Evolutionary conservation across 371 early-diverging fungal genomes (phyloP), one percentile per base, ranked within the genome.

Genomic region (Mortierella sp.): DNA sequence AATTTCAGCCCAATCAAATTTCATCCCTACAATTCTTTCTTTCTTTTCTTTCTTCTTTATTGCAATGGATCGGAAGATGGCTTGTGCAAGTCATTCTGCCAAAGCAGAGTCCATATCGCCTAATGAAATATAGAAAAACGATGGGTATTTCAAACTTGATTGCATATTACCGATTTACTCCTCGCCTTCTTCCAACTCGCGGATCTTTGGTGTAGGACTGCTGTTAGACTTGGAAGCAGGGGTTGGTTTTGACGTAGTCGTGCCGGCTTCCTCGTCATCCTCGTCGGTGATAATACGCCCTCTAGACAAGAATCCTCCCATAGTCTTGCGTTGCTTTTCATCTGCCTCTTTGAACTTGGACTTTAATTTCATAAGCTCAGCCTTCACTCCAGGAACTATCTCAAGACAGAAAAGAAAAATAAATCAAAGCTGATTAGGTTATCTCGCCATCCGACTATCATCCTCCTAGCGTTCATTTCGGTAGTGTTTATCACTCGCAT

Each of bases 291-390:
- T 53, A 40, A 81, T 75, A 40, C 81, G 72, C 43, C 81, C 81
- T 38, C 81, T 55, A 11, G 75, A 75, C 63, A 81, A 65, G 63
- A 81, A 81, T 50, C 81, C 81, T 7, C 81, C 81, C 81, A 81
- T 75, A 7, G 68, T 28, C 63, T 72, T 81, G 50, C 72, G 72
- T 63, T 81, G 81, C 48, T 81, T 75, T 28, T 65, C 65, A 4
- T 75, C 72, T 21, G 75, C 76, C 9, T 71, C 81, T 67, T 75
- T 81, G 45, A 33, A 36, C 69, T 58, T 72, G 50, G 69, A 59
- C 63, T 66, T 81, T 41, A 81, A 52, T 55, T 75, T 81, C 21
- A 63, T 65, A 11, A 75, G 55, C 57, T 81, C 81, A 50, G 75
- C 76, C 63, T 75, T 81, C 38, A 81, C 81, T 21, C 76, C 81